Percentiles rank a stretch among this genome's conserved stretches.
Conservation (phyloP, 2,329 filamentous ascomycete genomes). For the Aspergillus pseudoglaucus region DNA sequence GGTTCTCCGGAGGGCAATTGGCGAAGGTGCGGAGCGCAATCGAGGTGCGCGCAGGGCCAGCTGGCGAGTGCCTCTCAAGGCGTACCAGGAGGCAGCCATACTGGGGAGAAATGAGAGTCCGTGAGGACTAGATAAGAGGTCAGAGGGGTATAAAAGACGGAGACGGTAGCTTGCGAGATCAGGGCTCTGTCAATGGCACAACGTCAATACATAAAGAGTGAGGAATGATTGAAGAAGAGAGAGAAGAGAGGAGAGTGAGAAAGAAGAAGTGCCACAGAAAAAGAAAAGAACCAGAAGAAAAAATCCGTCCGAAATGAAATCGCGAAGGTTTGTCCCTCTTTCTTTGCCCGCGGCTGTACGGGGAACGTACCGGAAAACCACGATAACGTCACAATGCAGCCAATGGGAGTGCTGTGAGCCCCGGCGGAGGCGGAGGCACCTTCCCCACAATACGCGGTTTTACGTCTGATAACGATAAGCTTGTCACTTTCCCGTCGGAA, state of each 20-base stretch:
- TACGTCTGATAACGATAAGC: constrained; percentile 1
- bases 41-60: constrained; percentile 25
- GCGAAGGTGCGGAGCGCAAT: constrained; percentile 18
- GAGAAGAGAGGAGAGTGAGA: constrained; percentile 1
- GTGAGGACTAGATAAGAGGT: background rate
- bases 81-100: constrained; percentile 31
- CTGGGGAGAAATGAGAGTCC: background rate
- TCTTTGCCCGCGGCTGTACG: background rate
- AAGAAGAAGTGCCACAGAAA: constrained; percentile 3
- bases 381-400: background rate
- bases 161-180: background rate
- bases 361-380: background rate
- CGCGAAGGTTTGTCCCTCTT: background rate
- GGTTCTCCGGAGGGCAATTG: constrained; percentile 15
- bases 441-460: background rate
- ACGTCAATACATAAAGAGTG: background rate
- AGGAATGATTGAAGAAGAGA: background rate
- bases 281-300: background rate
- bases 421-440: background rate
- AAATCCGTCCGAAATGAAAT: background rate
- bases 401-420: background rate
- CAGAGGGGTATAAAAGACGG: background rate
- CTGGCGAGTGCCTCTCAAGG: constrained; percentile 30
- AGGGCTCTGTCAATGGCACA: background rate
- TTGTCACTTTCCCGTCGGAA: background rate